Evolutionary conservation across 148 eudicot genomes (phyloP).

Genomic region (Silene conica): DNA sequence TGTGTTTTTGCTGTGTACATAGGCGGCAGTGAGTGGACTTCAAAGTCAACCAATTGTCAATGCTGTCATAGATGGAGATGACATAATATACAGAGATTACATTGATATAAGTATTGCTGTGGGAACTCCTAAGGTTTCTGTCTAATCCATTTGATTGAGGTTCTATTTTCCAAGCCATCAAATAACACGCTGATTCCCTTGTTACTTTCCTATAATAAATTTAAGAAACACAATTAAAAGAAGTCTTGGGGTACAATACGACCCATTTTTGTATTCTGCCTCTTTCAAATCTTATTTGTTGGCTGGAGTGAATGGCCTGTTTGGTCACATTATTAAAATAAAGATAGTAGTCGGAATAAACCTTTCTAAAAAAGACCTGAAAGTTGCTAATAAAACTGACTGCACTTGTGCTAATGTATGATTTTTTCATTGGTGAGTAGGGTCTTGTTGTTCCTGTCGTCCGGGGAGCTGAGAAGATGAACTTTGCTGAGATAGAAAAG

Average conservation of each 20-base stretch:
- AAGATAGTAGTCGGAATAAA: background rate
- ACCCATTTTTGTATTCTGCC: background rate
- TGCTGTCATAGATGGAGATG: constrained; percentile 97
- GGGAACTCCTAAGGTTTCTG: constrained; percentile 85
- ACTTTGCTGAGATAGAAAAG: constrained; percentile 93
- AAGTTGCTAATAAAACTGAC: background rate
- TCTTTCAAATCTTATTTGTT: background rate
- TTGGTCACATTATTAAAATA: no score
- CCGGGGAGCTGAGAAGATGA: constrained; percentile 74
- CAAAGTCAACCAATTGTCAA: constrained; percentile 92
- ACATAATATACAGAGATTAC: constrained; percentile 88
- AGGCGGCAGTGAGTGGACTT: constrained; percentile 91
- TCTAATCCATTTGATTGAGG: background rate
- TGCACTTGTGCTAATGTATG: background rate
- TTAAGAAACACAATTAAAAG: background rate
- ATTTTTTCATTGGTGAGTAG: constrained; percentile 26
- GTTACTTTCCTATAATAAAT: background rate
- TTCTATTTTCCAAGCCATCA: background rate
- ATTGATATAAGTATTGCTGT: constrained; percentile 97
- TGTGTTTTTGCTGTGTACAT: constrained; percentile 12
- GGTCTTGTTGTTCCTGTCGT: constrained; percentile 96
- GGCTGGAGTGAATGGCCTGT: background rate
- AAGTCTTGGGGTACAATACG: background rate
- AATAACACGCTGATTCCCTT: background rate
- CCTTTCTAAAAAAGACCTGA: background rate